phyloP scores from a whole-genome alignment of 176 grass and related monocot genomes.

The Triticum turgidum region DNA sequence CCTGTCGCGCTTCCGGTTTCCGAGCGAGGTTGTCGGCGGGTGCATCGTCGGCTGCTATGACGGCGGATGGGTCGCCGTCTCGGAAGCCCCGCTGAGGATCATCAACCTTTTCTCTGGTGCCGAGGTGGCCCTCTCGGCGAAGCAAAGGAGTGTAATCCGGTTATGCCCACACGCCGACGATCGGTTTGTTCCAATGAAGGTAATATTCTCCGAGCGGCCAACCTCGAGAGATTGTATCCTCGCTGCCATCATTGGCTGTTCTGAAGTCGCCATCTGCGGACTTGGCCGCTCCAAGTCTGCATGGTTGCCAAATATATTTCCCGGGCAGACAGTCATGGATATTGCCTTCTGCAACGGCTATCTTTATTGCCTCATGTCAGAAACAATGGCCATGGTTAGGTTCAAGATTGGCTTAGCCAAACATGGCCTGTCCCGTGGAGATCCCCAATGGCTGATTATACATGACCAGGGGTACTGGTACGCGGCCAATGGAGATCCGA shows the following conservation, averaged over 20 bases:
- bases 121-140: not conserved
- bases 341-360: not conserved
- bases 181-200: too few relatives aligned
- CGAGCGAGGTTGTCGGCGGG: not conserved
- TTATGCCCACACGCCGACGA: not conserved
- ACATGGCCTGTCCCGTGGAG: not conserved
- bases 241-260: not conserved
- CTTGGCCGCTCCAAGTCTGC: not conserved
- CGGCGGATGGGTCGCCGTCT: not conserved
- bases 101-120: not conserved
- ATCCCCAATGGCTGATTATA: not conserved
- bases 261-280: not conserved
- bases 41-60: not conserved
- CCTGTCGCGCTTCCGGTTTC: not conserved
- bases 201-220: too few relatives aligned
- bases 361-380: not conserved
- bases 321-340: not conserved
- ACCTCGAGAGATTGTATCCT: not conserved
- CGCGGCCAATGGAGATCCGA: not conserved
- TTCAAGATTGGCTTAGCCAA: not conserved
- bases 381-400: not conserved
- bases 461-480: not conserved
- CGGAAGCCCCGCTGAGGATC: not conserved
- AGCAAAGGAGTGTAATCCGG: not conserved
- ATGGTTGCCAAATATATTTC: not conserved